Evolutionary conservation across 495 filamentous ascomycete genomes (phyloP).

Genomic region (Bombardia bombarda): DNA sequence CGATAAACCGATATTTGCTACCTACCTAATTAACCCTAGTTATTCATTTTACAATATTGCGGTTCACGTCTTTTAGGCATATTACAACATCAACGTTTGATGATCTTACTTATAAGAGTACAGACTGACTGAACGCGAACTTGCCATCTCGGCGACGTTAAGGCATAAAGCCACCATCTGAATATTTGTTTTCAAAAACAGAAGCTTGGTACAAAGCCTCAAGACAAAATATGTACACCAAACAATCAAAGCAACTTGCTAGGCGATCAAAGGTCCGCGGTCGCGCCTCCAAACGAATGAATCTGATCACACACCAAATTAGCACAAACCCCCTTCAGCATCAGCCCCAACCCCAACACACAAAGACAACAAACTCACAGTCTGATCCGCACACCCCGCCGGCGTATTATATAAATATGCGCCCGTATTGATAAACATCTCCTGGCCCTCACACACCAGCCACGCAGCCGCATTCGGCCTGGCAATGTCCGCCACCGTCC

Average conservation of each 20-base stretch:
- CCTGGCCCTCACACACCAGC: conserved; percentile 35
- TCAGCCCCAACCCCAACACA: background rate
- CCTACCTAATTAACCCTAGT: too few species aligned
- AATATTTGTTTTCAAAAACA: too few species aligned
- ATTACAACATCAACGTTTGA: too few species aligned
- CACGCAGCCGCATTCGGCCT: conserved; percentile 40
- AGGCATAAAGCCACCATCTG: too few species aligned
- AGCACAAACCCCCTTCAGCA: background rate
- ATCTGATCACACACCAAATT: conserved; percentile 7
- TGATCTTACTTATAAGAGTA: too few species aligned
- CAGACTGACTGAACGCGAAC: too few species aligned
- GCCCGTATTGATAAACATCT: conserved; percentile 42
- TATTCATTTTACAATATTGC: too few species aligned
- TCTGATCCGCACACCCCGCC: conserved; percentile 42
- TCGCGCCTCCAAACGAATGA: conserved; percentile 14
- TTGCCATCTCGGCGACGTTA: too few species aligned
- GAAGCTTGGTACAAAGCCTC: too few species aligned
- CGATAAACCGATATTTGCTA: too few species aligned
- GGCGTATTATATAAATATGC: conserved; percentile 41
- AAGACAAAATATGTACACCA: too few species aligned
- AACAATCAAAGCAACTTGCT: background rate
- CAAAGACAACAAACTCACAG: conserved; percentile 19
- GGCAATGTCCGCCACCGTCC: conserved; percentile 30
- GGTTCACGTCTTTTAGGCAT: too few species aligned
- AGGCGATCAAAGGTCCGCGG: conserved; percentile 8